Percentiles rank a stretch among this genome's conserved stretches.
Evolutionary conservation across 2,329 filamentous ascomycete genomes (phyloP).

Genomic region (Fusarium sp.): DNA sequence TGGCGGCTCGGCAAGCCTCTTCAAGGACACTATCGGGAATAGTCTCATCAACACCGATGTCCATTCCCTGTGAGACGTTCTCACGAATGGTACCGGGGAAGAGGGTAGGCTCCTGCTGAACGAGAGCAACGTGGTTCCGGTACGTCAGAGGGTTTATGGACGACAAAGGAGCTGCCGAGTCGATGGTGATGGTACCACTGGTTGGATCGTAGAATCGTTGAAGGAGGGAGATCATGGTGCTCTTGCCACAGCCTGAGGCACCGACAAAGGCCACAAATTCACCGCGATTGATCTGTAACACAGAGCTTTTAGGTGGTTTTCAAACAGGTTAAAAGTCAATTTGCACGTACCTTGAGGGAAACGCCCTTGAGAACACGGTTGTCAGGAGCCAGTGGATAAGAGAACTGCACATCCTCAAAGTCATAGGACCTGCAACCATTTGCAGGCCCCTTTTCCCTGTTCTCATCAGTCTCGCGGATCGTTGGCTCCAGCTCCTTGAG

Average conservation of each 20-base stretch:
- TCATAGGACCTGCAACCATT: slow-evolving; percentile 50
- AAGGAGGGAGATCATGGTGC: slow-evolving; percentile 65
- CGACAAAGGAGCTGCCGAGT: slow-evolving; percentile 22
- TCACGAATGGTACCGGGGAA: slow-evolving; percentile 14
- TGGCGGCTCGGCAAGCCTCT: slow-evolving; percentile 9
- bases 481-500: slow-evolving; percentile 40
- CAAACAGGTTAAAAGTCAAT: not conserved
- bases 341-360: slow-evolving; percentile 54
- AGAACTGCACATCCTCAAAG: slow-evolving; percentile 59
- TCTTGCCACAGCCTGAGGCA: slow-evolving; percentile 64
- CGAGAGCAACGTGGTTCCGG: slow-evolving; percentile 3
- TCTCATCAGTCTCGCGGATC: slow-evolving; percentile 3
- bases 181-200: slow-evolving; percentile 59
- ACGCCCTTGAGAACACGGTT: slow-evolving; percentile 24
- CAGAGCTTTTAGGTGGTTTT: no score
- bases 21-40: not conserved
- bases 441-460: slow-evolving; percentile 16
- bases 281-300: slow-evolving; percentile 59
- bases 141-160: slow-evolving; percentile 5
- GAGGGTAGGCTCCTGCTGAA: slow-evolving; percentile 13
- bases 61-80: slow-evolving; percentile 9
- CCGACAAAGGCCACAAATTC: slow-evolving; percentile 65
- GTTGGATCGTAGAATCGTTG: slow-evolving; percentile 56
- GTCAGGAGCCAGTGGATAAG: slow-evolving; percentile 22
- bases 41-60: not conserved